These are phyloP conservation scores for Nowakowskiella sp. DNA, from an alignment of 192 early-diverging fungal genomes.

Conservation along the genomic window DNA sequence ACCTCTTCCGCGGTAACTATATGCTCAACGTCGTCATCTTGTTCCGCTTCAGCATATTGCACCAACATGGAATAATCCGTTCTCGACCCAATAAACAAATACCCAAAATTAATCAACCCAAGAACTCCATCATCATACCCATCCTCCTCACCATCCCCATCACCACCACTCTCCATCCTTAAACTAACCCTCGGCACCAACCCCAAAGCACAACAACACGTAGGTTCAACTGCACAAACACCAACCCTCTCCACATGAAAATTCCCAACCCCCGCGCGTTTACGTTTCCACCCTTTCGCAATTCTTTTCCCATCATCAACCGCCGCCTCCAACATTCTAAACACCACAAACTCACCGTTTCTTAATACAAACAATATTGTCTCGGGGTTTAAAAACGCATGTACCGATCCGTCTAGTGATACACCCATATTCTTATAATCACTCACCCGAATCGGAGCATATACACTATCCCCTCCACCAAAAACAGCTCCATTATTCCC, in stretches of 20 bases:
- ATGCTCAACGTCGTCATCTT: not conserved
- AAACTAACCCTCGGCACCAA: not conserved
- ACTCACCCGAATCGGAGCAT: too few species aligned
- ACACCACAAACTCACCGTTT: conserved; percentile 59
- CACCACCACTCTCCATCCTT: too few species aligned
- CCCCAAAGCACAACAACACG: conserved; percentile 36
- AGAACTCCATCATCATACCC: conserved; percentile 19
- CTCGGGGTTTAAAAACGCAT: conserved; percentile 60
- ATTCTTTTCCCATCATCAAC: conserved; percentile 37
- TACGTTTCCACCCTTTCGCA: conserved; percentile 62
- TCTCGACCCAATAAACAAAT: conserved; percentile 65
- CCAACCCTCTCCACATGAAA: conserved; percentile 52
- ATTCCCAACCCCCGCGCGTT: conserved; percentile 59
- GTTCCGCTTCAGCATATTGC: conserved; percentile 38
- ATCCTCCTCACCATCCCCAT: conserved; percentile 15
- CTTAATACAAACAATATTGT: conserved; percentile 63
- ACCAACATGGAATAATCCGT: conserved; percentile 65
- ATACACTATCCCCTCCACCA: too few species aligned
- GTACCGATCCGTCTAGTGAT: conserved; percentile 58
- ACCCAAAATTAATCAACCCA: conserved; percentile 29
- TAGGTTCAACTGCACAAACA: conserved; percentile 33
- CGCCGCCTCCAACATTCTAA: conserved; percentile 67
- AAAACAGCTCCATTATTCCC: too few species aligned
- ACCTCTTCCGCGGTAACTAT: too few species aligned
- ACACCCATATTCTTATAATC: conserved; percentile 56